phyloP scores from a whole-genome alignment of 306 rosid species.

The Bauhinia variegata region DNA sequence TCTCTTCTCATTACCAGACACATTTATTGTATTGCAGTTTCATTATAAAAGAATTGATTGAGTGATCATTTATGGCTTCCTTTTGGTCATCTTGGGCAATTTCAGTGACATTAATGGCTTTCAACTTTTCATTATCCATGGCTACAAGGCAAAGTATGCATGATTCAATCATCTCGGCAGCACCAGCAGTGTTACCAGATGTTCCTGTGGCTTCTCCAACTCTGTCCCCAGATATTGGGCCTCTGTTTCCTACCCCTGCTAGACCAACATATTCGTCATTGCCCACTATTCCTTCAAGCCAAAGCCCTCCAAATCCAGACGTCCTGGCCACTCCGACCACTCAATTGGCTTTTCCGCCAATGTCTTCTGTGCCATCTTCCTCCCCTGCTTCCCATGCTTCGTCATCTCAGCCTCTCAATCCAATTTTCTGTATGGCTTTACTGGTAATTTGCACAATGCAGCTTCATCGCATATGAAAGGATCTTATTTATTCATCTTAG shows the following conservation, averaged over 20 bases:
- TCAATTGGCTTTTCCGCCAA: constrained; percentile 44
- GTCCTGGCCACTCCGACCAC: constrained; percentile 29
- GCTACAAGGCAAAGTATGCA: constrained; percentile 34
- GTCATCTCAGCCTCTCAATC: constrained; percentile 30
- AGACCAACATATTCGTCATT: constrained; percentile 40
- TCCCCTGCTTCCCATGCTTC: constrained; percentile 45
- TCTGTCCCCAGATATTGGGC: constrained; percentile 54
- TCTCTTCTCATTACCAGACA: constrained; percentile 1
- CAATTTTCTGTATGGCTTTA: constrained; percentile 27
- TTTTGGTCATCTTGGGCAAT: constrained; percentile 39
- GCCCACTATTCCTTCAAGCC: constrained; percentile 54
- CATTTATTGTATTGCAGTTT: constrained; percentile 29
- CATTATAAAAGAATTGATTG: constrained; percentile 38
- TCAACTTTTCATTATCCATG: constrained; percentile 19
- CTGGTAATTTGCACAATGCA: constrained; percentile 40
- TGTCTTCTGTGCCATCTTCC: constrained; percentile 36
- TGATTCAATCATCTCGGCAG: constrained; percentile 49
- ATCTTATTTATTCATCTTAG: constrained; percentile 11
- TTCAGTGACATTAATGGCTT: constrained; percentile 36
- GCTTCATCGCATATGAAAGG: constrained; percentile 40
- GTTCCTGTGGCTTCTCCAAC: constrained; percentile 38
- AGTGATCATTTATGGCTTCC: constrained; percentile 50
- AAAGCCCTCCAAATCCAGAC: constrained; percentile 56
- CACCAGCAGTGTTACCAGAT: constrained; percentile 47
- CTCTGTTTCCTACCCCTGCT: constrained; percentile 50